phyloP scores from a whole-genome alignment of 768 basidiomycete genomes.

The Lanmaoa rubissima region DNA sequence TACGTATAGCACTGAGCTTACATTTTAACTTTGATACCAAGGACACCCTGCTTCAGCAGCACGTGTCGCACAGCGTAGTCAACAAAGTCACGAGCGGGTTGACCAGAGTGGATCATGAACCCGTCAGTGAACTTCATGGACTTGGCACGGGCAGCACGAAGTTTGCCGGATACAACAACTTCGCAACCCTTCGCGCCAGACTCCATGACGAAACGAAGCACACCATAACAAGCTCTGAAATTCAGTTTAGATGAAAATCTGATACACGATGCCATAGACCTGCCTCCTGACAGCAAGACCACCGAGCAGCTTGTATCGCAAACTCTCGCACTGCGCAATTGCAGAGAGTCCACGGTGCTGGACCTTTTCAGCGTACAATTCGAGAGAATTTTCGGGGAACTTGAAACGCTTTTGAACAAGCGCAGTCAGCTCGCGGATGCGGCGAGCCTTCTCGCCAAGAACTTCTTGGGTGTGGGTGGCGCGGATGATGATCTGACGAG shows the following conservation, averaged over 20 bases:
- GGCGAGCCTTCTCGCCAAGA: conserved; percentile 97
- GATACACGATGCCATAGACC: conserved; percentile 23
- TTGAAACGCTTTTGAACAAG: conserved; percentile 99
- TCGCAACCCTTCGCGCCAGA: conserved; percentile 99
- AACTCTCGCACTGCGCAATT: conserved; percentile 96
- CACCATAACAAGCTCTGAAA: conserved; percentile 93
- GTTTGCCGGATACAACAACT: conserved; percentile 99
- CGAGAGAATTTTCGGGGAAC: conserved; percentile 98
- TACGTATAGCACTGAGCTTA: conserved; percentile 35
- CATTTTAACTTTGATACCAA: conserved; percentile 99
- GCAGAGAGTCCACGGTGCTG: conserved; percentile 97
- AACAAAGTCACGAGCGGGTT: conserved; percentile 94
- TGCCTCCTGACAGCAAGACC: conserved; percentile 98
- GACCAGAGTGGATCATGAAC: conserved; percentile 99
- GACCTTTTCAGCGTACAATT: conserved; percentile 99
- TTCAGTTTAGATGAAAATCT: not conserved
- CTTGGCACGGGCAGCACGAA: conserved; percentile 99
- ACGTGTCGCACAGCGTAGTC: conserved; percentile 98
- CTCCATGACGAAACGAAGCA: conserved; percentile 99
- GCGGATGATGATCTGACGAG: conserved; percentile 90
- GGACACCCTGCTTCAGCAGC: conserved; percentile 95
- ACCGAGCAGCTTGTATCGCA: conserved; percentile 98
- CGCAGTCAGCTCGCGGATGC: conserved; percentile 96
- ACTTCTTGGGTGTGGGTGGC: conserved; percentile 99
- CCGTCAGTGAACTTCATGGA: conserved; percentile 99